Base-by-base conservation (phyloP, 306 rosid species). In the Phaseolus lunatus region DNA sequence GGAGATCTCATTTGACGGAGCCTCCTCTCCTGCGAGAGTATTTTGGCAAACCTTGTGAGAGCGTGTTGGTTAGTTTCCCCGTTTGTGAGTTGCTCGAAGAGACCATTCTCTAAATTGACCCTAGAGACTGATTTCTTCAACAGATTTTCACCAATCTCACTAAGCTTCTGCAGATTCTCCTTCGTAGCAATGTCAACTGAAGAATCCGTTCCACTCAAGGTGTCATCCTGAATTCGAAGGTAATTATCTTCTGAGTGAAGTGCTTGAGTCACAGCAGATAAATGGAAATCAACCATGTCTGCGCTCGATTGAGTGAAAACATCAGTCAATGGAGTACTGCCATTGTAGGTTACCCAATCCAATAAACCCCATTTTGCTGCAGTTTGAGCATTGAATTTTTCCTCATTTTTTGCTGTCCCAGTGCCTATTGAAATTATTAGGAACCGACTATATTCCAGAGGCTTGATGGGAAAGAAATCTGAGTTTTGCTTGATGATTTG, bases 11-110 rank as follows among this genome's bases (percentile, higher is more conserved):
- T 81, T 16, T 85, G 84, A 14, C 94, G 90, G 15, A 73, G 75
- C 43, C 78, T 78, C 63, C 85, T 88, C 77, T 92, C 97, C 66
- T 86, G 85, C 5, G 93, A 88, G 13, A 92, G 87, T 12, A 82
- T 54, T 75, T 82, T 82, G 20, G 97, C 94, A 63, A 88, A 81
- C 90, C 77, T 80, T 78, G 5, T 82, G 63, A 85, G 80, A 70
- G 90, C 88, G 0, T 84, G 72, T 78, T 84, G 84, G 53, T 87
- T 84, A 27, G 83, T 87, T 54, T 49, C 88, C 1, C 83, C 78
- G 43, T 52, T 69, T 49, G 35, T 23, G 0, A 72, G 2, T n/a
- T 85, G 79, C 31, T 84, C 80, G 41, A 13, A 72, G 2, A 4
- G 18, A 9, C 88, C 88, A 35, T 67, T 84, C 45, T 87, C 86